These are phyloP conservation scores for Solanum clarkiae DNA, from an alignment of 257 asterid species.

Conservation along the genomic window DNA sequence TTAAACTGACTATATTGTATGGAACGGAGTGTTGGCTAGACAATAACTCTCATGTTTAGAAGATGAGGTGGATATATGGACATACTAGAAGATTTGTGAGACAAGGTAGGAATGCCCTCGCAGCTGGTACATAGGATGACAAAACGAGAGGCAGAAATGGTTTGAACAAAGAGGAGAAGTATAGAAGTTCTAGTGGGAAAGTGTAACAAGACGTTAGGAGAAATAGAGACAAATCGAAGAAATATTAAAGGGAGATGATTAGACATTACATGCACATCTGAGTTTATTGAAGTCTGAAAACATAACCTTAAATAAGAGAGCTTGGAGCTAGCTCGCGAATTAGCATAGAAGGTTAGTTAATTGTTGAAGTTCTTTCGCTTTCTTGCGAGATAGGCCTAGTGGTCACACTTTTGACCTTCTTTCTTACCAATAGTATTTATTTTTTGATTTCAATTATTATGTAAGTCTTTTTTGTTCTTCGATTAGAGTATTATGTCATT, in stretches of 20 bases:
- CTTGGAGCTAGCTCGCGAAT: not conserved
- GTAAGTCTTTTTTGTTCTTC: not conserved
- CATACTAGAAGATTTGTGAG: not conserved
- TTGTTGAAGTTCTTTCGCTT: not conserved
- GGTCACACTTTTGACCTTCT: not conserved
- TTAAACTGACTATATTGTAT: not conserved
- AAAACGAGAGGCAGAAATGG: not conserved
- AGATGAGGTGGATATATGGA: not conserved
- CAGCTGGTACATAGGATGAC: too few species aligned
- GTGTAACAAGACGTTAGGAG: not conserved
- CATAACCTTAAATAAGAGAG: too few species aligned
- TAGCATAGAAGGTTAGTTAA: not conserved
- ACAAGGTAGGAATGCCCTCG: not conserved
- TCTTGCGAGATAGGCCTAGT: not conserved
- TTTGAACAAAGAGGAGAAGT: not conserved
- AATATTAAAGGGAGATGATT: not conserved
- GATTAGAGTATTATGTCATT: not conserved
- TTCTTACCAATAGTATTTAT: not conserved
- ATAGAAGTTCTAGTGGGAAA: not conserved
- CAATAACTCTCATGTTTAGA: not conserved
- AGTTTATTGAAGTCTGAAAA: not conserved
- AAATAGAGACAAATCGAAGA: not conserved
- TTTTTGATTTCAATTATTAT: not conserved
- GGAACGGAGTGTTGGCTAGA: not conserved
- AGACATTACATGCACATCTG: not conserved